phyloP scores from a whole-genome alignment of 2,329 filamentous ascomycete species.

The Fusarium sp. region DNA sequence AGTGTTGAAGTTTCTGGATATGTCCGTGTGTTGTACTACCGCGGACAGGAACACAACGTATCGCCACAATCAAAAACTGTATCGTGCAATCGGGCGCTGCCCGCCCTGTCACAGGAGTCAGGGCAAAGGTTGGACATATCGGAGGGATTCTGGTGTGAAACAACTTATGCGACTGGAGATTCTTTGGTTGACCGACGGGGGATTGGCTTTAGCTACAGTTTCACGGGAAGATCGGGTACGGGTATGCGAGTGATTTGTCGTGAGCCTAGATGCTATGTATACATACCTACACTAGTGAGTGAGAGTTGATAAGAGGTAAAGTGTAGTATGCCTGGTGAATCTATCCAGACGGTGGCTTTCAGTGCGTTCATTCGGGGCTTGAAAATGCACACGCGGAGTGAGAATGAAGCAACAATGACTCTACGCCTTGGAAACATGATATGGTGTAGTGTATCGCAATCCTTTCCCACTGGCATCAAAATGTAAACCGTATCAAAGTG shows the following conservation, averaged over 20 bases:
- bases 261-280: conserved; percentile 2
- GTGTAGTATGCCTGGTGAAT: not conserved
- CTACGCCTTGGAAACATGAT: not conserved
- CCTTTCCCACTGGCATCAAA: too few relatives aligned
- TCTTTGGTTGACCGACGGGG: not conserved
- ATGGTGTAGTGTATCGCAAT: not conserved
- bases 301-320: not conserved
- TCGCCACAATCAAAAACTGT: conserved; percentile 29
- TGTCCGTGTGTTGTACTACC: conserved; percentile 21
- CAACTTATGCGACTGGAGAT: conserved; percentile 1
- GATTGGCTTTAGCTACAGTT: not conserved
- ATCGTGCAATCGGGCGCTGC: conserved; percentile 7
- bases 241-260: conserved; percentile 20
- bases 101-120: conserved; percentile 5
- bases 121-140: conserved; percentile 26
- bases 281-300: not conserved
- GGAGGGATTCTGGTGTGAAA: conserved; percentile 15
- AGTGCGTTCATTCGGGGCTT: not conserved
- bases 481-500: conserved; percentile 3
- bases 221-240: conserved; percentile 20
- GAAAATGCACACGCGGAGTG: conserved; percentile 1
- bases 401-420: not conserved
- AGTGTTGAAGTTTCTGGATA: conserved; percentile 18
- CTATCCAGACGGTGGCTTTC: not conserved
- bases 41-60: conserved; percentile 12